Evolutionary conservation across 768 basidiomycete species (phyloP).

Genomic region (Tremella mesenterica): DNA sequence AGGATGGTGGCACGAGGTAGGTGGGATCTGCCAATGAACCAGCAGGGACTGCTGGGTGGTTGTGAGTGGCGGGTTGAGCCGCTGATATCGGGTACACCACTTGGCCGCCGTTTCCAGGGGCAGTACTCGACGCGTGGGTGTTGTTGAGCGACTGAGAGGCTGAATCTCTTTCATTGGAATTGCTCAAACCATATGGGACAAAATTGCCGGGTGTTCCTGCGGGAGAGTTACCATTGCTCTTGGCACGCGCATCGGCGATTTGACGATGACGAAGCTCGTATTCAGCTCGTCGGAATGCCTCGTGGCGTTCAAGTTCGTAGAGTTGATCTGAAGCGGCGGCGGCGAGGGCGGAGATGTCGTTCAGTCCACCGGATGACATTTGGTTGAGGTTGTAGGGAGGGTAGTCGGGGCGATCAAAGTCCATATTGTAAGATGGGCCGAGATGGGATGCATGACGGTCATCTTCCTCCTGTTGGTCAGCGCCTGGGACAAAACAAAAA

Average conservation of each 20-base stretch:
- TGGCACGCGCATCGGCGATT: conserved; percentile 38
- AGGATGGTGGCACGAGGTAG: conserved; percentile 46
- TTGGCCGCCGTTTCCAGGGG: conserved; percentile 27
- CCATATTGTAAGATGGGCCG: conserved; percentile 38
- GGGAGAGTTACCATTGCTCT: conserved; percentile 33
- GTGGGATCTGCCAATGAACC: conserved; percentile 45
- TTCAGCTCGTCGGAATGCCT: conserved; percentile 74
- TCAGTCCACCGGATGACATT: conserved; percentile 35
- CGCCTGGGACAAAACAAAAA: background rate
- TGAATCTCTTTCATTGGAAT: conserved; percentile 33
- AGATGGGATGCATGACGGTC: conserved; percentile 28
- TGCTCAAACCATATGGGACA: conserved; percentile 30
- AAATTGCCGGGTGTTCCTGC: conserved; percentile 28
- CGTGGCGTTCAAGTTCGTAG: conserved; percentile 75
- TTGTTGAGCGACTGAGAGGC: conserved; percentile 1
- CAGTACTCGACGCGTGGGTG: conserved; percentile 21
- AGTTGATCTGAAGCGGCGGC: conserved; percentile 74
- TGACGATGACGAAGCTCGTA: conserved; percentile 72
- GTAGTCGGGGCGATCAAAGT: conserved; percentile 33
- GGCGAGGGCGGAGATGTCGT: conserved; percentile 48
- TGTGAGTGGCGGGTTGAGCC: conserved; percentile 38
- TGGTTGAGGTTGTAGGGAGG: conserved; percentile 26
- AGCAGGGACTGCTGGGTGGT: conserved; percentile 42
- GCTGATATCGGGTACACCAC: conserved; percentile 43
- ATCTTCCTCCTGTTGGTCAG: conserved; percentile 25